Evolutionary conservation across 768 basidiomycete genomes (phyloP).

Genomic region (Podaxis sp.): DNA sequence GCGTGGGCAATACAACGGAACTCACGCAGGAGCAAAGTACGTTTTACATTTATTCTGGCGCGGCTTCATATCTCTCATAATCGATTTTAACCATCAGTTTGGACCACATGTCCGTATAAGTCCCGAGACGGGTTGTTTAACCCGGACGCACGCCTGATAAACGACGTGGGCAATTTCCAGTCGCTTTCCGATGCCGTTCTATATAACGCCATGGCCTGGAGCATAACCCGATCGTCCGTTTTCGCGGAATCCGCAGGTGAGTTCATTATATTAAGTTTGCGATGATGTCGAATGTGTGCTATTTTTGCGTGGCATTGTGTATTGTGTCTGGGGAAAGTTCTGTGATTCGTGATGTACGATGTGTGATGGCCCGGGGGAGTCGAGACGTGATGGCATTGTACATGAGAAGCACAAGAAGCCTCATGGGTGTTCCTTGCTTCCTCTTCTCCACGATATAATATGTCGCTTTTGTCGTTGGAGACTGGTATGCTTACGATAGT

Average conservation of each 20-base stretch:
- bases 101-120: conserved; percentile 58
- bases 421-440: neutral
- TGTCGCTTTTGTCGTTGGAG: neutral
- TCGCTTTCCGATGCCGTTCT: conserved; percentile 58
- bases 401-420: conserved; percentile 1
- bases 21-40: conserved; percentile 53
- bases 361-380: neutral
- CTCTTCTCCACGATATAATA: neutral
- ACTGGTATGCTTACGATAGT: neutral
- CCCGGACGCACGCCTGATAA: conserved; percentile 57
- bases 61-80: neutral
- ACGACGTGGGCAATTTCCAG: conserved; percentile 56
- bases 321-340: neutral
- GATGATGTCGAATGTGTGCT: neutral
- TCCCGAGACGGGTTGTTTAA: conserved; percentile 62
- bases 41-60: conserved; percentile 11
- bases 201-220: conserved; percentile 60
- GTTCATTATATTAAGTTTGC: conserved; percentile 11
- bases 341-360: neutral
- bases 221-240: conserved; percentile 33
- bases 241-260: conserved; percentile 45
- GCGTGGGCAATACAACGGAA: conserved; percentile 56
- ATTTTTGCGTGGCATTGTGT: neutral
- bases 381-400: neutral
- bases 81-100: conserved; percentile 33